Base-by-base conservation (phyloP, 129 eudicot species). In the Tagetes patula region DNA sequence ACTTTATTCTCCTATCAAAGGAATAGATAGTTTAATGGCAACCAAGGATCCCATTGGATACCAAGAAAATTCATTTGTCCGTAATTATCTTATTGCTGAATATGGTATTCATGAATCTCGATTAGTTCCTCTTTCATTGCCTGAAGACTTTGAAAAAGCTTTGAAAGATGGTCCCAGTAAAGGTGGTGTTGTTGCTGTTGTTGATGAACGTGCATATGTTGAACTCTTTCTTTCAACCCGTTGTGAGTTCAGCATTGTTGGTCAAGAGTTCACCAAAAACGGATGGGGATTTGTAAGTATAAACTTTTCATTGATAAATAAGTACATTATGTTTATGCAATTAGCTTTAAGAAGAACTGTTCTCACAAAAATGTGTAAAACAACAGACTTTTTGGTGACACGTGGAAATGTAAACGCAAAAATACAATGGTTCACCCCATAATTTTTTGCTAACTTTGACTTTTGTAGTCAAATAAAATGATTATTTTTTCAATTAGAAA, bases 281-380 rank as follows among this genome's bases (percentile, higher is more conserved):
- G 96, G 96, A 41, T 89, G 98, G 96, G 98, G 98, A 80, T 92
- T 92, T 79, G 98, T 92, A 81, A 92, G 98, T 85, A 43, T 11
- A 50, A 8, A 13, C 31, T 33, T 40, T 67, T 20, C 45, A 56
- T 11, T 32, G 0, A 36, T 3, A 20, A 20, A 20, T 20, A 20
- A 20, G 27, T 20, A 8, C n/a, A 62, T 68, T 53, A 14, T 53
- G 36, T 49, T 12, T 1, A 30, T 20, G 41, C 8, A 66, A 4
- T 42, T 66, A 42, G 3, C 14, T 67, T 67, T 34, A 33, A 47
- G 61, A 73, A 31, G 9, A 34, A 73, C 33, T 11, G 8, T 59
- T 3, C 46, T 43, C 33, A 63, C 62, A 54, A 53, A 52, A 68
- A 55, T 46, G 37, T 20, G 11, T 38, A 46, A 30, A 39, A 37